Conservation (phyloP, 805 yeast species). For the Saccharomycopsis amapae region DNA sequence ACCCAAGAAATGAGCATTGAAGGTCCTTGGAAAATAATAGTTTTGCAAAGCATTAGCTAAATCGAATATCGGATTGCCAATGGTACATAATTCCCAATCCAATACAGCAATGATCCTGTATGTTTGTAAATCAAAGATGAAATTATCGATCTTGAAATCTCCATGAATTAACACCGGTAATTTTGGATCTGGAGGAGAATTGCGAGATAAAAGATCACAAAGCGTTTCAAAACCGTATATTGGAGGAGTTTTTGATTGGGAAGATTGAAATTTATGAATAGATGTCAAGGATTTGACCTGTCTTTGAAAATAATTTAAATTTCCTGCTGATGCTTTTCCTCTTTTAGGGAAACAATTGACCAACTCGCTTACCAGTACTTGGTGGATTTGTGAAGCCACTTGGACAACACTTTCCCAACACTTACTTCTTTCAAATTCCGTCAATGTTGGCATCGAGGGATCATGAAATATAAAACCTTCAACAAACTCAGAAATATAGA, state of each 20-base stretch:
- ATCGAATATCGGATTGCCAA: constrained; percentile 60
- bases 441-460: constrained; percentile 38
- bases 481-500: constrained; percentile 54
- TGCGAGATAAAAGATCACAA: constrained; percentile 34
- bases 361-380: constrained; percentile 38
- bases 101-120: constrained; percentile 46
- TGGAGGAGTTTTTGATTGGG: constrained; percentile 31
- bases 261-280: constrained; percentile 36
- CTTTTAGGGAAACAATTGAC: constrained; percentile 33
- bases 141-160: constrained; percentile 56
- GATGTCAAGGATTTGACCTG: constrained; percentile 42
- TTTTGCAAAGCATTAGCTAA: constrained; percentile 53
- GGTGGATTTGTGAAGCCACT: constrained; percentile 43
- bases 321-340: constrained; percentile 22
- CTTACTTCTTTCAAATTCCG: constrained; percentile 25
- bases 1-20: constrained; percentile 30
- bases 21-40: constrained; percentile 36
- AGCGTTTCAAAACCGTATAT: constrained; percentile 42
- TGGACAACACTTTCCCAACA: constrained; percentile 45
- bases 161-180: constrained; percentile 50
- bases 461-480: constrained; percentile 50
- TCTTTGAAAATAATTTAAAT: constrained; percentile 41
- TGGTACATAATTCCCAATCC: constrained; percentile 62
- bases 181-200: constrained; percentile 43
- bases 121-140: constrained; percentile 49